Evolutionary conservation across 805 yeast species (phyloP), one percentile per base, ranked within the genome.

Genomic region (Vanderwaltozyma polyspora): DNA sequence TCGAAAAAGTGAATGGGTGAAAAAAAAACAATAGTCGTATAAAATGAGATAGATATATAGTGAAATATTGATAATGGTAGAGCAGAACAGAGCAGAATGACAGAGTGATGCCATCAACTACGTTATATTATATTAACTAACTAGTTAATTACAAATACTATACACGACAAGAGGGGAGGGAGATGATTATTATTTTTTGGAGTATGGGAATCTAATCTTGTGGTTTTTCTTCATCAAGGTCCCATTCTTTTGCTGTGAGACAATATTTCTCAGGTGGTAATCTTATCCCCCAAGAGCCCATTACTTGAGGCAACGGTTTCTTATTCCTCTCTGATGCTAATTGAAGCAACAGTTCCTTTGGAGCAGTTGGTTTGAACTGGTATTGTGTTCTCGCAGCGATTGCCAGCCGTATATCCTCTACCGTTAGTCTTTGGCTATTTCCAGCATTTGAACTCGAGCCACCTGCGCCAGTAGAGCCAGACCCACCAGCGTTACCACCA

Each of bases 191-290:
- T n/a, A n/a, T n/a, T n/a, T n/a, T n/a, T n/a, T n/a, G n/a, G n/a
- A n/a, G n/a, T n/a, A n/a, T n/a, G n/a, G n/a, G n/a, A n/a, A n/a
- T n/a, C n/a, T n/a, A n/a, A n/a, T n/a, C n/a, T 10, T 21, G 23
- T 8, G 23, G 23, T 10, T 21, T 7, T 10, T 29, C 32, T 5
- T 34, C 31, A 13, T 31, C 31, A 4, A 35, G 7, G 15, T 42
- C 40, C 59, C 56, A 52, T 25, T 52, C 57, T 33, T 52, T 53
- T n/a, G 57, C 91, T 0, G 95, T 86, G 35, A 87, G 63, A 61
- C 97, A 87, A 62, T 85, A 87, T 71, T 87, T 91, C 63, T 91
- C 99, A 4, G 98, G 97, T 3, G 99, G 99, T 33, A 93, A 66
- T 43, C 96, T 73, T 26, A 91, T 70, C 9, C 98, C 97, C 79